A percentile compares a stretch with the other conserved stretches of the same genome.
Evolutionary conservation across 106 monocot genomes (phyloP).

Genomic region (Xerophyta viscosa): DNA sequence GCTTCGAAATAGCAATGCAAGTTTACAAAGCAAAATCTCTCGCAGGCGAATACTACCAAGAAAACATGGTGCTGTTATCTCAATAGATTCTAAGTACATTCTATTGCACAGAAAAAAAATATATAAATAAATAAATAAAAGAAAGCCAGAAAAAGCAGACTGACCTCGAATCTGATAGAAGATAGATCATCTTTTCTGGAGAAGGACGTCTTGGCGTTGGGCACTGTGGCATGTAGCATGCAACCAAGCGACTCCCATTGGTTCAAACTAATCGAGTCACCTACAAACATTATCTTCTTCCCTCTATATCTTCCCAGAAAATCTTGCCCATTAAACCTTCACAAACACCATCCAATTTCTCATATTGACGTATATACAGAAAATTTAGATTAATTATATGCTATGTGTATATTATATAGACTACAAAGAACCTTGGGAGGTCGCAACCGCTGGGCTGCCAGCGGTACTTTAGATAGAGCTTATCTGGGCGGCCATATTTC

Average conservation of each 20-base stretch:
- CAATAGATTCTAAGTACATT: too few relatives aligned
- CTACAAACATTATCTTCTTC: conserved; percentile 93
- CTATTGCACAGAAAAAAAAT: neutral
- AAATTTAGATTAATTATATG: too few relatives aligned
- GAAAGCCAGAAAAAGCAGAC: neutral
- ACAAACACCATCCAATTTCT: neutral
- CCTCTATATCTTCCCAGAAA: conserved; percentile 40
- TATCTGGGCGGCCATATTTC: conserved; percentile 74
- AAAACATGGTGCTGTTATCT: too few relatives aligned
- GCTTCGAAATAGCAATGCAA: too few relatives aligned
- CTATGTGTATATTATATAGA: too few relatives aligned
- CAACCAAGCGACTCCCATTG: conserved; percentile 79
- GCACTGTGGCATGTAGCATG: conserved; percentile 73
- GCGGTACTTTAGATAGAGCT: conserved; percentile 65
- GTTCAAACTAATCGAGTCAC: conserved; percentile 83
- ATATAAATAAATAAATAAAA: too few relatives aligned
- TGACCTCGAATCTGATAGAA: conserved; percentile 63
- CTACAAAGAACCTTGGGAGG: conserved; percentile 73
- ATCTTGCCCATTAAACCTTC: conserved; percentile 55
- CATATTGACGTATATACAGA: neutral
- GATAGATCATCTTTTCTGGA: conserved; percentile 20
- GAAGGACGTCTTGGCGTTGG: conserved; percentile 36
- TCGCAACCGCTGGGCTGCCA: conserved; percentile 67
- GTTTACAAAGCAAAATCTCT: too few relatives aligned
- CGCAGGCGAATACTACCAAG: too few relatives aligned